Percentiles rank a stretch among this genome's conserved stretches.
Evolutionary conservation across 2,329 filamentous ascomycete species (phyloP).

Genomic region (Canariomyces notabilis): DNA sequence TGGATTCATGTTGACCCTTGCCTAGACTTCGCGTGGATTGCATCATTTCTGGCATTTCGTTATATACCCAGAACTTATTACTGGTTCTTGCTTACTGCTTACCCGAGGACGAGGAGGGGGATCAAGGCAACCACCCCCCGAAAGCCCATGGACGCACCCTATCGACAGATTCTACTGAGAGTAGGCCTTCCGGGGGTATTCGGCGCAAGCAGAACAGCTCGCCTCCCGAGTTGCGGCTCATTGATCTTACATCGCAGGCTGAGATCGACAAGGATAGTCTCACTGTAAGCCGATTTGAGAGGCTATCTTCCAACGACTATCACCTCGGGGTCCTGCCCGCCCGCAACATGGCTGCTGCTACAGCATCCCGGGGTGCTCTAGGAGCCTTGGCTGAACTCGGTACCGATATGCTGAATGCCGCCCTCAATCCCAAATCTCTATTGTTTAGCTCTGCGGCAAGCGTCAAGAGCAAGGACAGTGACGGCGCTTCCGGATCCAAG

Average conservation of each 20-base stretch:
- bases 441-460: slow-evolving; percentile 87
- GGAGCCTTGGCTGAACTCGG: slow-evolving; percentile 69
- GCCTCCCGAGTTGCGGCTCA: slow-evolving; percentile 83
- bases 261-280: slow-evolving; percentile 85
- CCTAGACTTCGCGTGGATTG: slow-evolving; percentile 86
- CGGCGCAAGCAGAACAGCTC: slow-evolving; percentile 71
- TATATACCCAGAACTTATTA: slow-evolving; percentile 89
- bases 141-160: slow-evolving; percentile 38
- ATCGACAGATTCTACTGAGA: slow-evolving; percentile 46
- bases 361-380: slow-evolving; percentile 64
- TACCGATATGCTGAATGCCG: slow-evolving; percentile 82
- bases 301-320: slow-evolving; percentile 83
- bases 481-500: slow-evolving; percentile 49
- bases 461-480: slow-evolving; percentile 57
- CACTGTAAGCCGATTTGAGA: slow-evolving; percentile 79
- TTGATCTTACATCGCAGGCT: slow-evolving; percentile 81
- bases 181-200: slow-evolving; percentile 60
- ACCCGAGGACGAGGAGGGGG: slow-evolving; percentile 63
- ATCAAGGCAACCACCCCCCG: slow-evolving; percentile 35
- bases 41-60: slow-evolving; percentile 91
- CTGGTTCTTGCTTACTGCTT: slow-evolving; percentile 88
- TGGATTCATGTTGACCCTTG: slow-evolving; percentile 16
- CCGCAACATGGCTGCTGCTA: slow-evolving; percentile 58
- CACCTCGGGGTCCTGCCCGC: slow-evolving; percentile 81
- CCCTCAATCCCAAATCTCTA: slow-evolving; percentile 78